Evolutionary conservation across 768 basidiomycete species (phyloP), one percentile per base, ranked within the genome.

Genomic region (Rhodotorula taiwanensis): DNA sequence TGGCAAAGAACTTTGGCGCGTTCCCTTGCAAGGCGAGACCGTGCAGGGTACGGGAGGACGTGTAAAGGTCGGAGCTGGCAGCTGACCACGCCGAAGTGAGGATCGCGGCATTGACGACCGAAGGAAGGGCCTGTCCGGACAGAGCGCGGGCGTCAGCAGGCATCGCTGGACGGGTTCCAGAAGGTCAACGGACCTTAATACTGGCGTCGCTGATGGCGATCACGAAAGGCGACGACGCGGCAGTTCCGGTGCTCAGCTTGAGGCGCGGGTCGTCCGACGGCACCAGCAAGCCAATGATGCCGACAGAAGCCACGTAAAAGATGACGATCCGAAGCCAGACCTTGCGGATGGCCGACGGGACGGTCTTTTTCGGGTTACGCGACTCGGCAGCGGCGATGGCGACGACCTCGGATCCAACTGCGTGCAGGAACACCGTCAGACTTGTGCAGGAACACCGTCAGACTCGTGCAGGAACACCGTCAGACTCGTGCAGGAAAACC

Each of bases 241-340:
- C 61, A 28, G 39, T 51, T 1, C 55, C 55, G 3, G 49, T 51
- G 11, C 25, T 14, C 3, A 56, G 49, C 41, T 50, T 48, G 27
- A 59, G 43, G n/a, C 52, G 33, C 9, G 65, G 55, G 45, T 72
- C 70, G 67, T 73, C 70, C 51, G 73, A 72, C 42, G 74, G 64
- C 25, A 73, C 71, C 51, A 76, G 64, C n/a, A 76, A 54, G 61
- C 74, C 74, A 63, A 77, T 74, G 65, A 76, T 70, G 69, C 73
- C 70, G 13, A 71, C 71, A 31, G 74, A 73, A 45, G 67, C 53
- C 64, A 77, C 47, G 36, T 57, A 57, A 27, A 57, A 94, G 31
- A 94, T 76, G n/a, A 91, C 79, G 70, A 95, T 90, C 69, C 91
- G 81, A 66, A 84, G 77, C 75, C 84, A 86, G 39, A 85, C 83